Conservation (phyloP, 2,329 filamentous ascomycete species). For the Penicillium sp. region DNA sequence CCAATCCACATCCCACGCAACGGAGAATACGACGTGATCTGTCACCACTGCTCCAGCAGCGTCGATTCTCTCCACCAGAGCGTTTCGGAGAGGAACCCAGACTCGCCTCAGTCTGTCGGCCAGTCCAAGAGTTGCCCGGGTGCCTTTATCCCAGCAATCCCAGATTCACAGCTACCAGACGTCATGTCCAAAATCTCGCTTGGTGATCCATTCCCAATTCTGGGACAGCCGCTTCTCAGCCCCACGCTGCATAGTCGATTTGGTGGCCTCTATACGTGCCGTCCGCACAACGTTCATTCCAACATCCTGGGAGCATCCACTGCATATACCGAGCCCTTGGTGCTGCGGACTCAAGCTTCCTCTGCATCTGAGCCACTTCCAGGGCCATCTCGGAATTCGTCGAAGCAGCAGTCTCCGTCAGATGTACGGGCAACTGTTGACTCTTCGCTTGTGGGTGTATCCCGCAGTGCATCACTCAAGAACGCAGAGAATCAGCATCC, state of each 20-base stretch:
- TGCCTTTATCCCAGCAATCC: neutral
- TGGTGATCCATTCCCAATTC: neutral
- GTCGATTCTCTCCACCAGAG: slow-evolving; percentile 24
- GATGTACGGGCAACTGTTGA: neutral
- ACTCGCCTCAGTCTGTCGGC: slow-evolving; percentile 3
- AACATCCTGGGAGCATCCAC: neutral
- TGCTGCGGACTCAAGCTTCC: neutral
- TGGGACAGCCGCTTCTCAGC: slow-evolving; percentile 18
- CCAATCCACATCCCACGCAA: slow-evolving; percentile 21
- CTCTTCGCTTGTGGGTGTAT: neutral
- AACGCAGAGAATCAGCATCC: neutral
- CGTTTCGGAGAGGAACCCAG: slow-evolving; percentile 19
- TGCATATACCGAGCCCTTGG: neutral
- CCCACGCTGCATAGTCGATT: slow-evolving; percentile 18
- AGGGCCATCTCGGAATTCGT: neutral
- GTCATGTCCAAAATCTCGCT: neutral
- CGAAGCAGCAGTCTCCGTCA: neutral
- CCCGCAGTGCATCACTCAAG: neutral
- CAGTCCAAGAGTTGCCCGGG: slow-evolving; percentile 6
- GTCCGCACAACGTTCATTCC: neutral
- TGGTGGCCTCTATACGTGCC: slow-evolving; percentile 22
- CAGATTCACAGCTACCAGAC: neutral
- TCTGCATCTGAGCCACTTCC: neutral
- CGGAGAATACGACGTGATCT: slow-evolving; percentile 34
- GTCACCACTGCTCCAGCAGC: slow-evolving; percentile 25